Conservation (phyloP, 768 basidiomycete species). For the Fibroporia radiculosa region DNA sequence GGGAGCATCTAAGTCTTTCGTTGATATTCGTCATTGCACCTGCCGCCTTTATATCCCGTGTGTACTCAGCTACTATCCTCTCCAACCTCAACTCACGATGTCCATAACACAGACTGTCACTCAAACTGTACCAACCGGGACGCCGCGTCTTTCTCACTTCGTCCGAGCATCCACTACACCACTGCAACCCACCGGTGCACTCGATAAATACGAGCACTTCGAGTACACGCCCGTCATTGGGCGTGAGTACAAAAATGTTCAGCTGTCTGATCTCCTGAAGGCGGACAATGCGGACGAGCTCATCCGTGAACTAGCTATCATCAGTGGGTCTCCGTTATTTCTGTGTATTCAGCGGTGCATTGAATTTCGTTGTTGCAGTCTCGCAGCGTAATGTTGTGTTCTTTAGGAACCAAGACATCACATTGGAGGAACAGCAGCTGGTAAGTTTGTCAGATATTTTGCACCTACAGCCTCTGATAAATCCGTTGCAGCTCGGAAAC, state of each 20-base stretch:
- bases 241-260: slow-evolving; percentile 24
- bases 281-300: slow-evolving; percentile 41
- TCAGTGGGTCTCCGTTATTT: slow-evolving; percentile 6
- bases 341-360: neutral
- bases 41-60: neutral
- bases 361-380: slow-evolving; percentile 19
- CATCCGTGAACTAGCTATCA: slow-evolving; percentile 42
- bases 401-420: slow-evolving; percentile 48
- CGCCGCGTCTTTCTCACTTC: neutral
- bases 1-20: neutral
- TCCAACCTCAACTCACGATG: slow-evolving; percentile 21
- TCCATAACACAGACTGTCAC: slow-evolving; percentile 31
- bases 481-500: slow-evolving; percentile 28
- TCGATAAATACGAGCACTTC: neutral
- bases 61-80: neutral
- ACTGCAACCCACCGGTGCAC: neutral
- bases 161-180: neutral
- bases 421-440: slow-evolving; percentile 38
- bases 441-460: neutral
- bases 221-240: neutral
- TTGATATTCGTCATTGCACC: neutral
- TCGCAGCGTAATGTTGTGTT: slow-evolving; percentile 59
- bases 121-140: neutral
- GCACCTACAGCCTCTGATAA: neutral
- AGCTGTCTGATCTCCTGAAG: slow-evolving; percentile 38